Base-by-base conservation (phyloP, 2,329 filamentous ascomycete genomes). In the Trichoderma brevicompactum region DNA sequence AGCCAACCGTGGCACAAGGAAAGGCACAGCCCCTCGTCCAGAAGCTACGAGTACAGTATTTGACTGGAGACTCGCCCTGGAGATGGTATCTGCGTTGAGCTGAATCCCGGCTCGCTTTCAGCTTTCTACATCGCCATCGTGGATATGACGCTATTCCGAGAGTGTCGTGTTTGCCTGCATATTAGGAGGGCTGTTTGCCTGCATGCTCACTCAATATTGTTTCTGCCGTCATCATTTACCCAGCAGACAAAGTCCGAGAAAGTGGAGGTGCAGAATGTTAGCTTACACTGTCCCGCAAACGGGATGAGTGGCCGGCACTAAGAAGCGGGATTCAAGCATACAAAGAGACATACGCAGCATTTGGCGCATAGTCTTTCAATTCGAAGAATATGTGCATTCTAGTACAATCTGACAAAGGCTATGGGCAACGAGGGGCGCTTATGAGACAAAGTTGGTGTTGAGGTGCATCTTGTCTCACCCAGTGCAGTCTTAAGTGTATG, bases 91-190 rank as follows among this genome's bases (percentile, higher is more conserved):
- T 28, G 23, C 23, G 23, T 28, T 5, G 23, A 28, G 23, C 23
- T 3, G 23, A 5, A 28, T 28, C 23, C 23, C 23, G 23, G 23
- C 23, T 28, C 23, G 23, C 23, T 28, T 28, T 28, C 23, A 28
- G 23, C 23, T 28, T 28, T 28, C 23, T 54, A 12, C 50, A 28
- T 54, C 36, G 6, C 38, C 38, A n/a, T 10, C 12, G 8, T 36
- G 23, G 34, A 12, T 13, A 55, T 55, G 53, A 40, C 53, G 53
- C 53, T 55, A 55, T 55, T 55, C 38, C 53, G 17, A 41, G 8
- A 9, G 17, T 41, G 19, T 28, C 5, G 23, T 28, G 2, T 28
- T 28, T 28, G 23, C 23, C 2, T 28, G 23, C 23, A 2, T 28
- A 2, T 28, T 28, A 5, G 2, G 23, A 28, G 23, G 23, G 23